Percentiles rank a stretch among this genome's conserved stretches.
Evolutionary conservation across 768 basidiomycete species (phyloP).

Genomic region (Asterophora lycoperdoides): DNA sequence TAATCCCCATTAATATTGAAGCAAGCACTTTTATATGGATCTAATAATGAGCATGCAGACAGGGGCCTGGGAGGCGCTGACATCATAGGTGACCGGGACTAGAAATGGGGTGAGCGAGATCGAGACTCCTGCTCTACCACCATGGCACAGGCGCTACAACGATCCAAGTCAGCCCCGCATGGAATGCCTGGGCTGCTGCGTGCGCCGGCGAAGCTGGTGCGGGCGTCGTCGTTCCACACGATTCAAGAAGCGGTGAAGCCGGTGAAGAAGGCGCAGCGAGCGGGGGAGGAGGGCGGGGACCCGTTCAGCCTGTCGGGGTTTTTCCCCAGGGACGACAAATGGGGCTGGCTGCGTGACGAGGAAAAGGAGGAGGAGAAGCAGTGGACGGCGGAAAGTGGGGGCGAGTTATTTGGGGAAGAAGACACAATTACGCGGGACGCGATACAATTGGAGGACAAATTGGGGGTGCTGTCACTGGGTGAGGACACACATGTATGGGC

Average conservation of each 20-base stretch:
- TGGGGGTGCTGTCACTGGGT: conserved; percentile 46
- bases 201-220: conserved; percentile 6
- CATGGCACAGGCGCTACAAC: conserved; percentile 17
- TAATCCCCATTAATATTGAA: no score
- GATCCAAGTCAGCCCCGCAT: conserved; percentile 29
- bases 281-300: conserved; percentile 27
- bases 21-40: background rate
- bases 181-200: conserved; percentile 16
- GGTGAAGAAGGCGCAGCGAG: background rate
- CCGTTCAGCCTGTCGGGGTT: conserved; percentile 47
- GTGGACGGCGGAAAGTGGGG: conserved; percentile 11
- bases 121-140: background rate
- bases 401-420: conserved; percentile 18
- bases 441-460: conserved; percentile 44
- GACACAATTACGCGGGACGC: conserved; percentile 30
- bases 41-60: background rate
- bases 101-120: background rate
- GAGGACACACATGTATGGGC: no score
- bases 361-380: conserved; percentile 15
- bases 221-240: conserved; percentile 21
- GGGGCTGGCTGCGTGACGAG: conserved; percentile 39
- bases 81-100: conserved; percentile 9
- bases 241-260: conserved; percentile 10
- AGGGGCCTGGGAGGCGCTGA: conserved; percentile 10
- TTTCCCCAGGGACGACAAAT: conserved; percentile 40